These are phyloP conservation scores for Zygoascus tannicola DNA, from an alignment of 805 yeast species.

Conservation along the genomic window DNA sequence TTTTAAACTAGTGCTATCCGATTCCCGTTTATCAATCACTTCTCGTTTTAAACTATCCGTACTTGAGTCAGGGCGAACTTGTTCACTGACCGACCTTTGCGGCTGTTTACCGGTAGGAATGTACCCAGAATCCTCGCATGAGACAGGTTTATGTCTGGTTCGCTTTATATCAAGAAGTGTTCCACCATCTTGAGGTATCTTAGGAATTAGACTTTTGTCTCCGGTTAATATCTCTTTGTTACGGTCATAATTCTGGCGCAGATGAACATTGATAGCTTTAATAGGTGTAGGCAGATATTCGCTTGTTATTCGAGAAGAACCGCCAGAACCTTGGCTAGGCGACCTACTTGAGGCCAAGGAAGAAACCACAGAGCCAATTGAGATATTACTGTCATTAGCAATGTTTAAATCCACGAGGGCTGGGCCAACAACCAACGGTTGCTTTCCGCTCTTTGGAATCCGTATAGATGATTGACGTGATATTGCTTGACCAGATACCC, in stretches of 20 bases:
- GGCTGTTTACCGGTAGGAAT: neutral
- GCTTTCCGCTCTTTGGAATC: neutral
- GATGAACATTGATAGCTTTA: neutral
- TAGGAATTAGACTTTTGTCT: neutral
- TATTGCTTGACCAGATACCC: slow-evolving; percentile 6
- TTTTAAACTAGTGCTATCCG: neutral
- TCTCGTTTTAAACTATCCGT: neutral
- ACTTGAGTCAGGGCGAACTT: neutral
- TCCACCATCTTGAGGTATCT: neutral
- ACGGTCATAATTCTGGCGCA: neutral
- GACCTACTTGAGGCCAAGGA: neutral
- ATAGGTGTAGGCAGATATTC: slow-evolving; percentile 10
- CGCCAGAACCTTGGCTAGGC: too few species aligned
- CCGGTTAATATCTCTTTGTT: neutral
- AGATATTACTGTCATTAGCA: neutral
- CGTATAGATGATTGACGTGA: slow-evolving; percentile 15
- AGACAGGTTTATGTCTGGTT: neutral
- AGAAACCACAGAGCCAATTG: neutral
- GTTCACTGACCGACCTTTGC: neutral
- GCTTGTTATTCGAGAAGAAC: slow-evolving; percentile 4
- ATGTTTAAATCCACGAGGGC: neutral
- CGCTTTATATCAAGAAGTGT: neutral
- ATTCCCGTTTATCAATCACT: neutral
- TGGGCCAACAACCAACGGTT: neutral
- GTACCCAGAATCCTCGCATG: neutral